These are phyloP conservation scores for Rhizoctonia solani DNA, from an alignment of 1,284 basidiomycete genomes.

Conservation along the genomic window DNA sequence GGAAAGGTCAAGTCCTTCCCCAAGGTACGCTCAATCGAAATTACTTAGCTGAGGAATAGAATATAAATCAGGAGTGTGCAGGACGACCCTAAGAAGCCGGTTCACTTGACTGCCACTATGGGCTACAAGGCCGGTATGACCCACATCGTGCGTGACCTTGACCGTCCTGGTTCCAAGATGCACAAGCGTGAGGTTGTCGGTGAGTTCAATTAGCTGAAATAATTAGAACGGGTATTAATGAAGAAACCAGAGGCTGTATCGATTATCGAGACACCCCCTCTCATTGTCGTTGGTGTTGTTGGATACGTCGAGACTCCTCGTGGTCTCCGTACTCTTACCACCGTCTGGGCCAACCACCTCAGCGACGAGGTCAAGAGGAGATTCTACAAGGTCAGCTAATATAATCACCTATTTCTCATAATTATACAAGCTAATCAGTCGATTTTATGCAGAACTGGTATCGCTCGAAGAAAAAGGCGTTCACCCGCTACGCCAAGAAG, in stretches of 20 bases:
- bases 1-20: slow-evolving; percentile 99
- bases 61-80: too few relatives aligned
- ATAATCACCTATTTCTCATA: too few relatives aligned
- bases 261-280: slow-evolving; percentile 94
- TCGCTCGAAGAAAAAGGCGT: slow-evolving; percentile 99
- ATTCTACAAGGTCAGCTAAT: slow-evolving; percentile 80
- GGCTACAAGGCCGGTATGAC: slow-evolving; percentile 99
- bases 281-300: slow-evolving; percentile 98
- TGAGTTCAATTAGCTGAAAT: not conserved
- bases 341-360: slow-evolving; percentile 69
- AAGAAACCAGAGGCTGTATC: slow-evolving; percentile 78
- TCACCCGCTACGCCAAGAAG: slow-evolving; percentile 99
- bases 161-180: slow-evolving; percentile 99
- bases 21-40: slow-evolving; percentile 63
- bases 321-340: slow-evolving; percentile 85
- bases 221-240: not conserved
- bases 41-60: too few relatives aligned
- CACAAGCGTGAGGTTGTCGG: slow-evolving; percentile 97
- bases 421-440: not conserved
- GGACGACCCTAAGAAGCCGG: slow-evolving; percentile 99
- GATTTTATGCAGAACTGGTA: slow-evolving; percentile 84
- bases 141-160: slow-evolving; percentile 98
- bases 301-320: slow-evolving; percentile 99
- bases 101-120: slow-evolving; percentile 97
- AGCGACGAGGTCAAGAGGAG: slow-evolving; percentile 92